Evolutionary conservation across 2,329 filamentous ascomycete species (phyloP), one percentile per base, ranked within the genome.

Genomic region (Penicillium italicum): DNA sequence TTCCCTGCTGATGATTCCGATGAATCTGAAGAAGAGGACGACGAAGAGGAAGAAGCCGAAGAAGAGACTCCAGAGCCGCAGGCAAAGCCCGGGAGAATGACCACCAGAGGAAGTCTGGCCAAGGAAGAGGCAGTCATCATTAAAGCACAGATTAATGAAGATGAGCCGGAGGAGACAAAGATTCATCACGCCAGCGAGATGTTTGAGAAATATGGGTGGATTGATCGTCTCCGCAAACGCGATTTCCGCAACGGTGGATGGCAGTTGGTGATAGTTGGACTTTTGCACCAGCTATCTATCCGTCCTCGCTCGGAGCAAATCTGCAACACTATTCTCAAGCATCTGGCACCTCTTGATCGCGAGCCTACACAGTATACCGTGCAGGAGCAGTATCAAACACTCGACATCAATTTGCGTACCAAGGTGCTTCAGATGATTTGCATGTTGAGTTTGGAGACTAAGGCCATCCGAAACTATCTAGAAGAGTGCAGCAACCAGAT

Each of bases 401-500:
- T 97, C 31, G 87, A 97, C 69, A 80, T 97, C 63, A 97, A 97
- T 69, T 77, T 88, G 50, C 89, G 93, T 14, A 84, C 93, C 37
- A 83, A 86, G 61, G 88, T 87, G 22, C 80, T 99, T 43, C 89
- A 97, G 69, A 88, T 95, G 34, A 84, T 97, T 53, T 91, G 90
- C 71, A 86, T 93, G 79, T 79, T 97, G 58, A 92, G 90, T 2
- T 82, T 92, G 53, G 88, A 91, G 67, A 97, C 94, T 0, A 92
- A 91, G 70, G 86, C 89, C 2, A 84, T 97, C 63, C 87, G 93
- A 50, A 87, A 85, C 16, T 96, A 95, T 70, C 88, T 99, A 80
- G 91, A 96, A 63, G 88, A 93, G 60, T 96, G 92, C 75, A 91
- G 89, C 61, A 90, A 93, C 68, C 89, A 91, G 51, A 97, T 97